phyloP scores from a whole-genome alignment of 177 flowering plant genomes.

The Tripterygium wilfordii region DNA sequence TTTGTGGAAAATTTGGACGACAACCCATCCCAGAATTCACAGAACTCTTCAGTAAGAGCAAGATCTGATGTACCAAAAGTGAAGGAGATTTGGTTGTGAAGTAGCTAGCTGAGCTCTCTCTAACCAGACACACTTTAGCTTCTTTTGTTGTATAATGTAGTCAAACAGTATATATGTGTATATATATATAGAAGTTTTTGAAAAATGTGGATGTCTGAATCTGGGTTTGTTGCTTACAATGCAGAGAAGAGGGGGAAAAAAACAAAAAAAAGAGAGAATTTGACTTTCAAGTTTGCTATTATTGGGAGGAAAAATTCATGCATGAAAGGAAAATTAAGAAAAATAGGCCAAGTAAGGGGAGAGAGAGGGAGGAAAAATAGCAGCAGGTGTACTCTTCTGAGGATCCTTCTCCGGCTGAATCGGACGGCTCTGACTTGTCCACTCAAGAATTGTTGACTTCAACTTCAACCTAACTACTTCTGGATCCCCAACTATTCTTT shows the following conservation, averaged over 20 bases:
- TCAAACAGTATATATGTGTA: too few relatives aligned
- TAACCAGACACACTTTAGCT: too few relatives aligned
- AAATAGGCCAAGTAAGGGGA: slow-evolving; percentile 12
- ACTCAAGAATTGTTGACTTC: slow-evolving; percentile 18
- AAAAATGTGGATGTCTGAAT: too few relatives aligned
- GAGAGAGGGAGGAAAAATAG: slow-evolving; percentile 17
- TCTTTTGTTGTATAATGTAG: too few relatives aligned
- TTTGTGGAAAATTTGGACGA: slow-evolving; percentile 8
- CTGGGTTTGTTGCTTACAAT: too few relatives aligned
- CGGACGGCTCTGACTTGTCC: slow-evolving; percentile 31
- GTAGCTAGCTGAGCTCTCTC: slow-evolving; percentile 32
- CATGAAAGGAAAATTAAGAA: slow-evolving; percentile 59
- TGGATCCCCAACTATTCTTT: slow-evolving; percentile 44
- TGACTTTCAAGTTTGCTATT: slow-evolving; percentile 14
- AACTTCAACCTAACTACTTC: slow-evolving; percentile 7
- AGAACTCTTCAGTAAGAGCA: slow-evolving; percentile 12
- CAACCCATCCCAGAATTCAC: slow-evolving; percentile 17
- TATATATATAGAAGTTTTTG: too few relatives aligned
- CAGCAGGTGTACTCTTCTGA: slow-evolving; percentile 68
- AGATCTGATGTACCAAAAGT: slow-evolving; percentile 28
- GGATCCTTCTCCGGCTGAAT: slow-evolving; percentile 41
- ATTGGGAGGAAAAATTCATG: slow-evolving; percentile 85
- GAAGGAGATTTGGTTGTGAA: slow-evolving; percentile 2
- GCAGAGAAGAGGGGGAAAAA: slow-evolving; percentile 8
- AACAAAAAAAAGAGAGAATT: neutral